Conservation (phyloP, 78 protist species). For the Cavenderia fasciculata region DNA sequence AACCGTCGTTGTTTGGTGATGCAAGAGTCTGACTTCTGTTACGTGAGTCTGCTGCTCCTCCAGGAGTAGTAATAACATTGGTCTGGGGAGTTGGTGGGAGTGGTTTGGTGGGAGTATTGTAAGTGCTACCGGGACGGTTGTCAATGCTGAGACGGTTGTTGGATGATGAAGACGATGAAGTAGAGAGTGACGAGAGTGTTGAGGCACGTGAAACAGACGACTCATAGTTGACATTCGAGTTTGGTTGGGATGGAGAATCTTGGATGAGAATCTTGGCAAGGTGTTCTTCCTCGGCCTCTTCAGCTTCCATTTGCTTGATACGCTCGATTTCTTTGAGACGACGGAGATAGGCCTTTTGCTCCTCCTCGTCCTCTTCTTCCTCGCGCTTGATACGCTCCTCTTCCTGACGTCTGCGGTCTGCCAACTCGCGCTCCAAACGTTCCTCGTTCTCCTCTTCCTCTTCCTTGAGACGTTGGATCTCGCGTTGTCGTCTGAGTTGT, state of each 20-base stretch:
- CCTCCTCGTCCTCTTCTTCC: conserved; percentile 77
- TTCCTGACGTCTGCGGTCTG: conserved; percentile 38
- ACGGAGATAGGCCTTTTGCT: conserved; percentile 13
- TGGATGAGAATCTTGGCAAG: background rate
- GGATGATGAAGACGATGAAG: background rate
- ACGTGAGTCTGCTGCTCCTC: background rate
- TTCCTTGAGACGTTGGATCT: conserved; percentile 55
- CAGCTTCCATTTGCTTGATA: conserved; percentile 62
- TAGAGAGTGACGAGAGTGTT: background rate
- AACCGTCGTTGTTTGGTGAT: conserved; percentile 6
- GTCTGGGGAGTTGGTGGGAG: background rate
- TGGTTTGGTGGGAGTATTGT: background rate
- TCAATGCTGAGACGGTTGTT: conserved; percentile 1
- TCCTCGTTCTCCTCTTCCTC: conserved; percentile 77
- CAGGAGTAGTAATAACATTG: background rate
- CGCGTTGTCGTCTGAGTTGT: conserved; percentile 54
- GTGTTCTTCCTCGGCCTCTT: conserved; percentile 60
- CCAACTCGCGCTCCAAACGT: conserved; percentile 22
- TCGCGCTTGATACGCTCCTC: conserved; percentile 55
- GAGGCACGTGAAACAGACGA: background rate
- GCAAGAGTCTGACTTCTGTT: conserved; percentile 52
- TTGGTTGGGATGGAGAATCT: background rate
- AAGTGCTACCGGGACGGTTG: background rate
- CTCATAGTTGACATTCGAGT: background rate
- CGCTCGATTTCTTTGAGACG: conserved; percentile 54